Evolutionary conservation across 2,329 filamentous ascomycete species (phyloP), one percentile per base, ranked within the genome.

Genomic region (Gnomoniopsis smithogilvyi): DNA sequence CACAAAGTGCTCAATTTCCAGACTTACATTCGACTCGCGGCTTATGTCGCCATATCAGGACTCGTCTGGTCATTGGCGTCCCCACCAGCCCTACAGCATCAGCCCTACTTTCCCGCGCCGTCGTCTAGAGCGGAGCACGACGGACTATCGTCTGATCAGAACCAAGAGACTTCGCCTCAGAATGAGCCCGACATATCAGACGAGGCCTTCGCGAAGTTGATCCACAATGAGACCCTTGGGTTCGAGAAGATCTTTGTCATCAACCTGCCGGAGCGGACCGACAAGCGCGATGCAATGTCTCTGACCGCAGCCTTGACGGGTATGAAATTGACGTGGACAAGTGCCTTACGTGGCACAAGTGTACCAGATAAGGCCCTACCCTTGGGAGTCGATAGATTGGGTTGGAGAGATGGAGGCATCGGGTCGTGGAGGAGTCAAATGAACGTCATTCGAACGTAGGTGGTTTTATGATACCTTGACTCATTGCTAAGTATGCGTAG

Each of bases 211-310:
- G 19, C 50, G 6, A 24, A 55, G 1, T 3, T n/a, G 4, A n/a
- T 59, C 3, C 36, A 51, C 6, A 66, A 66, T 45, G 51, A 53
- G 48, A 64, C 64, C 0, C 59, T 66, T 1, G 65, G 65, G 6
- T 79, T 79, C 61, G 68, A 79, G 54, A 74, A 76, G 50, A 69
- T 80, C 30, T 78, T 79, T 56, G 74, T 77, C 24, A 70, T 83
- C 49, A 74, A 76, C 4, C 68, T 82, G 11, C 75, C 77, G 4
- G 72, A 76, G 45, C 72, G 80, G 36, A 76, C 73, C 3, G 79
- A 82, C 65, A 79, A 80, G 63, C 73, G 76, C 52, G 80, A 83
- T 70, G 75, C 74, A 3, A 67, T 83, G 19, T 68, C 73, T 1
- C 66, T 83, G 11, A 71, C 74, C 6, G 72, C 75, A 43, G 69